phyloP scores from a whole-genome alignment of 1,139 yeast species.

The Lodderomyces theae region DNA sequence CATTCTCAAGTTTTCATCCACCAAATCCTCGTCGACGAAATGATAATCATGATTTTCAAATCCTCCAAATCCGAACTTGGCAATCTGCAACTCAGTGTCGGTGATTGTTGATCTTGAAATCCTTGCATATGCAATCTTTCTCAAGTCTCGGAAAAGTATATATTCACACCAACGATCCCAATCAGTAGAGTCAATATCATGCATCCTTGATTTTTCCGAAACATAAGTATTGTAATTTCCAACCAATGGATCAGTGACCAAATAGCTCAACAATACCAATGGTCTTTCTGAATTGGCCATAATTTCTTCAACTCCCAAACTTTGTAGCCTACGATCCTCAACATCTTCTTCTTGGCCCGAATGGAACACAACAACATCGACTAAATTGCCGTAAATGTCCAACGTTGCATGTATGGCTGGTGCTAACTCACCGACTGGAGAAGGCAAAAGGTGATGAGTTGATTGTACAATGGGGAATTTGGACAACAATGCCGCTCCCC shows the following conservation, averaged over 20 bases:
- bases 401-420: conserved; percentile 97
- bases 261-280: conserved; percentile 76
- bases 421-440: conserved; percentile 97
- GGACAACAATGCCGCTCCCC: conserved; percentile 94
- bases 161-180: conserved; percentile 99
- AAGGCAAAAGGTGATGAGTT: conserved; percentile 84
- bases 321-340: conserved; percentile 87
- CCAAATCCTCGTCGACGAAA: conserved; percentile 52
- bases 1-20: conserved; percentile 66
- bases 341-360: conserved; percentile 97
- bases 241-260: conserved; percentile 80
- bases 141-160: conserved; percentile 80
- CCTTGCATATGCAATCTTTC: conserved; percentile 91
- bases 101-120: conserved; percentile 91
- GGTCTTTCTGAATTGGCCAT: conserved; percentile 83
- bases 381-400: conserved; percentile 80
- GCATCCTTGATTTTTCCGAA: conserved; percentile 78
- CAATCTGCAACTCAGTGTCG: conserved; percentile 94
- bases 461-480: conserved; percentile 91
- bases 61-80: conserved; percentile 70
- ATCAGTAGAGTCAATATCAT: conserved; percentile 88
- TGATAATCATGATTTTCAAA: conserved; percentile 34
- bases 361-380: conserved; percentile 95
- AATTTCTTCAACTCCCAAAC: conserved; percentile 68
- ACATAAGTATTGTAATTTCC: conserved; percentile 94